phyloP scores from a whole-genome alignment of 805 yeast genomes.

The Candida dajiaensis region DNA sequence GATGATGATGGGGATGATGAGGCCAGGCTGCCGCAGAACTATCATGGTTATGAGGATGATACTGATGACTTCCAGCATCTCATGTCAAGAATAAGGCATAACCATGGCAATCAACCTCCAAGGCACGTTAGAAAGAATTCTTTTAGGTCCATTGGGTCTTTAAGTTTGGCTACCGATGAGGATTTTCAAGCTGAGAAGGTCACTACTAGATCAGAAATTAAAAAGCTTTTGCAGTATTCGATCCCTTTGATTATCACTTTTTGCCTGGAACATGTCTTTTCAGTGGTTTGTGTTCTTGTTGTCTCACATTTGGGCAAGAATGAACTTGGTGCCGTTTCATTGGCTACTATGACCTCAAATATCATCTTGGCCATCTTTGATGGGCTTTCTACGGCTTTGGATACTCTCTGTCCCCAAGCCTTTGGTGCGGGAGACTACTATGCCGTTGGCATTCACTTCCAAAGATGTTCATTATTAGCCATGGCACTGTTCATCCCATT shows the following conservation, averaged over 20 bases:
- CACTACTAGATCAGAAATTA: conserved; percentile 31
- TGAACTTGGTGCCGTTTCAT: conserved; percentile 77
- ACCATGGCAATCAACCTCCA: conserved; percentile 3
- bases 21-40: conserved; percentile 5
- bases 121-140: conserved; percentile 12
- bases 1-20: conserved; percentile 12
- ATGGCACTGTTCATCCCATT: conserved; percentile 40
- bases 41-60: conserved; percentile 22
- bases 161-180: conserved; percentile 14
- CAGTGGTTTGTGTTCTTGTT: conserved; percentile 50
- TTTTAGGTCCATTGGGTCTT: conserved; percentile 18
- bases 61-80: conserved; percentile 15
- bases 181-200: conserved; percentile 29
- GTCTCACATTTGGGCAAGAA: conserved; percentile 82
- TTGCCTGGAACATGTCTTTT: conserved; percentile 49
- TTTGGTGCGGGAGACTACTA: conserved; percentile 69
- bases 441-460: conserved; percentile 69
- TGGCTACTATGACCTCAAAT: conserved; percentile 79
- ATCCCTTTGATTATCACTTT: conserved; percentile 55
- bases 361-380: conserved; percentile 76
- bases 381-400: conserved; percentile 78
- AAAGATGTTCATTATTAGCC: conserved; percentile 56
- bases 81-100: conserved; percentile 20
- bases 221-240: conserved; percentile 35
- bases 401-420: conserved; percentile 81